Evolutionary conservation across 805 yeast genomes (phyloP).

Genomic region (Zygoascus flipseniorum): DNA sequence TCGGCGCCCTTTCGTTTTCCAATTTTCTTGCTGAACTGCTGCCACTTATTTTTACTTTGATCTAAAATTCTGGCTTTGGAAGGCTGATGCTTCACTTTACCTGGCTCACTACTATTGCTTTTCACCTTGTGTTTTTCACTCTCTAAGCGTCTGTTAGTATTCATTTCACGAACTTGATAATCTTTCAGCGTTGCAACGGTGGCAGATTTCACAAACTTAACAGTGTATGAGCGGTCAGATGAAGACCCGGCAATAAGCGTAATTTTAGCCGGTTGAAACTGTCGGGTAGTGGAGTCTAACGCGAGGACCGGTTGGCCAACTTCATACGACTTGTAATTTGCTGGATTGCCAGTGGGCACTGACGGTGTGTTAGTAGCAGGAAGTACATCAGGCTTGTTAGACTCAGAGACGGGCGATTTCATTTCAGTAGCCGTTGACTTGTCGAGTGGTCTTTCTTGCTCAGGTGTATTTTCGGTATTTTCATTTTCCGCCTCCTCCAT

Average conservation of each 20-base stretch:
- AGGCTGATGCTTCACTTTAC: conserved; percentile 2
- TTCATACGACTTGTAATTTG: not conserved
- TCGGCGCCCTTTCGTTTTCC: not conserved
- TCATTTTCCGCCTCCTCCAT: conserved; percentile 9
- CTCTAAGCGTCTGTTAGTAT: not conserved
- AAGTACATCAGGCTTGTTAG: not conserved
- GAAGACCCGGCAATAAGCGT: conserved; percentile 23
- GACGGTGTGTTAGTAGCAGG: not conserved
- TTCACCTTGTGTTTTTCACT: not conserved
- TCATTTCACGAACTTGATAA: conserved; percentile 3
- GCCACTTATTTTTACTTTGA: conserved; percentile 22
- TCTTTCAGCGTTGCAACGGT: conserved; percentile 19
- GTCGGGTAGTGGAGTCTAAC: conserved; percentile 23
- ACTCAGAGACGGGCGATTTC: not conserved
- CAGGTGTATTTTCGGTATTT: not conserved
- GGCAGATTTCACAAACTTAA: conserved; percentile 16
- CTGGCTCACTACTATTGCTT: not conserved
- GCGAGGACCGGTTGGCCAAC: conserved; percentile 23
- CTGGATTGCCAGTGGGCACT: not conserved
- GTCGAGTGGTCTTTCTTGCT: not conserved
- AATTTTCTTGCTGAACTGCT: conserved; percentile 19
- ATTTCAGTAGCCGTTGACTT: too few species aligned
- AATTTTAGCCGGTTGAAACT: conserved; percentile 21
- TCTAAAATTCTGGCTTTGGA: conserved; percentile 15
- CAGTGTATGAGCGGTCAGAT: conserved; percentile 20